phyloP scores from a whole-genome alignment of 169 alveolate genomes.

The Plasmodium yoelii region DNA sequence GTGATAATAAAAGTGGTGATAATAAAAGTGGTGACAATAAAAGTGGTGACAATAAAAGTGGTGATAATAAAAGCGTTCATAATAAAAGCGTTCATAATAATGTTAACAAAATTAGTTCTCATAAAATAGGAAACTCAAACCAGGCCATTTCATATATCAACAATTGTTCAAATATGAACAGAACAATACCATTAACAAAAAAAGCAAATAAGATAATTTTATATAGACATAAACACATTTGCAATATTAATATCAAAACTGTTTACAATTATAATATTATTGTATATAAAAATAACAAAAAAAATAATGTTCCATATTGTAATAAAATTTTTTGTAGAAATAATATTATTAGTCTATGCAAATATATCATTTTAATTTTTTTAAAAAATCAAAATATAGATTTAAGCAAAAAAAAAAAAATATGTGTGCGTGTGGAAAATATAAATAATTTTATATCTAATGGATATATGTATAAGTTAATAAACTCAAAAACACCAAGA shows the following conservation, averaged over 20 bases:
- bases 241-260: constrained; percentile 32
- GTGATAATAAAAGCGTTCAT: too few relatives aligned
- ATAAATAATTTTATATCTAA: constrained; percentile 50
- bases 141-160: too few relatives aligned
- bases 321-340: constrained; percentile 52
- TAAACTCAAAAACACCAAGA: constrained; percentile 21
- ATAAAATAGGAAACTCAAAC: too few relatives aligned
- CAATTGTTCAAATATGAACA: too few relatives aligned
- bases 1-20: too few relatives aligned
- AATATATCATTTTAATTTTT: constrained; percentile 40
- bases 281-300: constrained; percentile 11
- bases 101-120: too few relatives aligned
- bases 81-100: too few relatives aligned
- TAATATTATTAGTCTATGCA: constrained; percentile 23
- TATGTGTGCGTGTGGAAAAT: background rate
- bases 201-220: background rate
- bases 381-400: constrained; percentile 28
- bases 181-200: too few relatives aligned
- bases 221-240: constrained; percentile 29
- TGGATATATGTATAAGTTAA: constrained; percentile 69
- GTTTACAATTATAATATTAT: constrained; percentile 21
- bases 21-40: too few relatives aligned
- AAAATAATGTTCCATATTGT: constrained; percentile 4
- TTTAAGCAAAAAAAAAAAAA: constrained; percentile 19
- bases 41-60: too few relatives aligned